Evolutionary conservation across 2,329 filamentous ascomycete species (phyloP).

Genomic region (Sarocladium brachiariae): DNA sequence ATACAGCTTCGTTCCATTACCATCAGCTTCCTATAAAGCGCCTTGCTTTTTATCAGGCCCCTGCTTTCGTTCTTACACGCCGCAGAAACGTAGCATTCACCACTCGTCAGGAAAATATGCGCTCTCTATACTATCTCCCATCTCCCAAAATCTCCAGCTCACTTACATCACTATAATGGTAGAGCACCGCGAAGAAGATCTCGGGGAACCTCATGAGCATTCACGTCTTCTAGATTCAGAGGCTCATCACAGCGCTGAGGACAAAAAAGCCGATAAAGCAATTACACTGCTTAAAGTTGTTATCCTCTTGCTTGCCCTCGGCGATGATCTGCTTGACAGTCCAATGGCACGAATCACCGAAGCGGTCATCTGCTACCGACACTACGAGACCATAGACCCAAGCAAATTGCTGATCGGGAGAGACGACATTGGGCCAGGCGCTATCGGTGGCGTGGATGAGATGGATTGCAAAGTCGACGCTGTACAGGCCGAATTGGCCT

Average conservation of each 20-base stretch:
- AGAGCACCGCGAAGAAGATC: not conserved
- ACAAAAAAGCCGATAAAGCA: not conserved
- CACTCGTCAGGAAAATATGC: not conserved
- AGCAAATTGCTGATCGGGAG: not conserved
- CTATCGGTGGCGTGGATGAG: not conserved
- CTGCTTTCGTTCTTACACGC: not conserved
- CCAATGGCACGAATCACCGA: not conserved
- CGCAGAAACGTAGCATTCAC: not conserved
- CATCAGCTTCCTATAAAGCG: not conserved
- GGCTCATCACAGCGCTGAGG: not conserved
- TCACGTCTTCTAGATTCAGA: not conserved
- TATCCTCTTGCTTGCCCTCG: not conserved
- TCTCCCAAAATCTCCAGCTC: not conserved
- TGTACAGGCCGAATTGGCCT: not conserved
- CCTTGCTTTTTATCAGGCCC: not conserved
- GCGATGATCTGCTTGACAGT: not conserved
- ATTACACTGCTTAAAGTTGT: not conserved
- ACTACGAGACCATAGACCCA: not conserved
- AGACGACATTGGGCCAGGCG: not conserved
- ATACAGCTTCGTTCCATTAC: not conserved
- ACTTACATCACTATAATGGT: not conserved
- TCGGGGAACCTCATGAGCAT: not conserved
- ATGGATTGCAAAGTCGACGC: not conserved
- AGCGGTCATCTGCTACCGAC: not conserved
- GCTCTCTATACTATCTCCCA: not conserved